Base-by-base conservation (phyloP, 2,329 filamentous ascomycete genomes). In the Septoria petroselini region DNA sequence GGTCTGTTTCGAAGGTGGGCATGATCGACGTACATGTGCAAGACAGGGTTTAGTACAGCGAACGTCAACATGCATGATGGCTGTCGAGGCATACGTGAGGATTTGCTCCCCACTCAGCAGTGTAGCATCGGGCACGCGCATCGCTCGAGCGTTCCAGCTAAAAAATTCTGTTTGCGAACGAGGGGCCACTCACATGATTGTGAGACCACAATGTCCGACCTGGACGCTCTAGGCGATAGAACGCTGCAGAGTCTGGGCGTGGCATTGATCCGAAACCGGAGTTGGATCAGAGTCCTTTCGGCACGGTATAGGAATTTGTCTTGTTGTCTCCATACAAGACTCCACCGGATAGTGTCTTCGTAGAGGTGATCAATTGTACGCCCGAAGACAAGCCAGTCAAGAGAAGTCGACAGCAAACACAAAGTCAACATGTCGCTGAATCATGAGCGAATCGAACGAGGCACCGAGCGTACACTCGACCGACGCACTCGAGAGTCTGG, bases 361-460 rank as follows among this genome's bases (percentile, higher is more conserved):
- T 14, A 17, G n/a, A 9, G 9, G 14, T 9, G 33, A 37, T 15
- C 33, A 37, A 37, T 7, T n/a, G 23, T 9, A 27, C 23, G 9
- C 23, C 23, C n/a, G 5, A 27, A 27, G 23, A 27, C 23, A 27
- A 27, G 23, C 9, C 23, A 27, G 23, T 9, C 5, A 27, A 9
- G 23, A 5, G 5, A 27, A 27, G 5, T 5, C 9, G 9, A 5
- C 23, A 27, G 23, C 30, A 19, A 42, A 27, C 23, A 17, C 40
- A 42, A n/a, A 27, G 45, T 15, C 35, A 30, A 29, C 37, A 52
- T 52, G 49, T 48, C 51, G 6, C 21, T 54, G 23, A 18, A 46
- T 14, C 41, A 44, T 14, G 48, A 52, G 7, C 40, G 52, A 15
- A 35, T 30, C 15, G 29, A 41, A 15, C 4, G 21, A 8, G 41